Evolutionary conservation across 202 grass and related monocot species (phyloP).

Genomic region (Cymbopogon flexuosus): DNA sequence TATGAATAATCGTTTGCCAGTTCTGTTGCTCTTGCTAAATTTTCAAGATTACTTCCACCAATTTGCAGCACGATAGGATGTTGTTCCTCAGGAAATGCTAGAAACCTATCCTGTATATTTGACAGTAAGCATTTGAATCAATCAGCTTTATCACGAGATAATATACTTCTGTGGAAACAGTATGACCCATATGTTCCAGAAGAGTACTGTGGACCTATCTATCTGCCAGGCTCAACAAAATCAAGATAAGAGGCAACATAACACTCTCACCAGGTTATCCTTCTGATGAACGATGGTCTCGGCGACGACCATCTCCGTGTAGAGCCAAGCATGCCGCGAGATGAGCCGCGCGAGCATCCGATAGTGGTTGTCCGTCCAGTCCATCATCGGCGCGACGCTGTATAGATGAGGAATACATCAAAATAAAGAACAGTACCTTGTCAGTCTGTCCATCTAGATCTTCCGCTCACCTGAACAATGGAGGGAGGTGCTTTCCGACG

Average conservation of each 20-base stretch:
- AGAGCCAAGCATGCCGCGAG: conserved; percentile 82
- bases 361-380: conserved; percentile 95
- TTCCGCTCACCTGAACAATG: conserved; percentile 64
- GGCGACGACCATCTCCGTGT: conserved; percentile 97
- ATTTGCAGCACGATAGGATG: conserved; percentile 92
- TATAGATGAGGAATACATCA: neutral
- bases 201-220: neutral
- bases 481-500: conserved; percentile 37
- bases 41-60: conserved; percentile 89
- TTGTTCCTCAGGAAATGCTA: conserved; percentile 82
- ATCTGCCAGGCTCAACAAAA: neutral
- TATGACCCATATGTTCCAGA: neutral
- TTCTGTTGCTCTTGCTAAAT: conserved; percentile 80
- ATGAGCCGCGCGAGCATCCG: conserved; percentile 82
- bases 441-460: neutral
- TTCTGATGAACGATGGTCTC: conserved; percentile 91
- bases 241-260: neutral
- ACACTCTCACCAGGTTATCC: conserved; percentile 62
- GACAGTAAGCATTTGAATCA: neutral
- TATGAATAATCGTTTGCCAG: conserved; percentile 85
- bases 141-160: neutral
- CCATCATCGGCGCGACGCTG: conserved; percentile 98
- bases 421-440: conserved; percentile 2
- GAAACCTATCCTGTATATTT: conserved; percentile 74
- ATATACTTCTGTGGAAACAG: neutral